Base-by-base conservation (phyloP, 768 basidiomycete species). In the Suillus alpinus region DNA sequence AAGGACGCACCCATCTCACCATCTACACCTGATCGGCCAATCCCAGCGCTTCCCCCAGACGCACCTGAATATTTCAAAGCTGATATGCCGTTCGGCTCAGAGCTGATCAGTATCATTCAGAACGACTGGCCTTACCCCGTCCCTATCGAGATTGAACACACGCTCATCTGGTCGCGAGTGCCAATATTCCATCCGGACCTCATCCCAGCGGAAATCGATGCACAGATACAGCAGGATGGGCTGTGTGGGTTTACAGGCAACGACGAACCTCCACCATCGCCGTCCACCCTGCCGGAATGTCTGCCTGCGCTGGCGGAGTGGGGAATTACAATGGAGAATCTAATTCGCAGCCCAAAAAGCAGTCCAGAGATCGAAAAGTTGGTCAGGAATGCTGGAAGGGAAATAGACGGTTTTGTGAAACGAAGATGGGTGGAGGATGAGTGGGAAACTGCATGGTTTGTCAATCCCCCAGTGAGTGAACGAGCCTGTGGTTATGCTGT, bases 401-500 rank as follows among this genome's bases (percentile, higher is more conserved):
- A 90, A 63, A 83, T 92, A 46, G 77, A 83, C 36, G 73, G 72
- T 55, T 94, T 88, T 71, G 82, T 95, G 13, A 78, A 74, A 69
- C 78, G 77, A 52, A 76, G 84, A 52, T 94, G 93, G 93, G 66
- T 68, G 18, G 89, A 92, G 67, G 70, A 67, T 4, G 81, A 83
- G n/a, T 95, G 91, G 92, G 93, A 95, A 74, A 92, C 91, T 0
- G 91, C 90, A 2, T 95, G 93, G 93, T 94, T 94, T 68, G 88
- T 92, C 46, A 94, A 94, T 68, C 92, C 92, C 46, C 90, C 87
- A 55, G 92, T 94, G 67, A 69, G 89, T 73, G 5, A 55, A 32
- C 57, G 2, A 14, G 12, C 56, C 46, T 20, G 16, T 16, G 10
- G 40, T 55, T 18, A 13, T 57, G 3, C 41, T 59, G 23, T 18